phyloP scores from a whole-genome alignment of 2,329 filamentous ascomycete genomes.

The Colletotrichum orbiculare region DNA sequence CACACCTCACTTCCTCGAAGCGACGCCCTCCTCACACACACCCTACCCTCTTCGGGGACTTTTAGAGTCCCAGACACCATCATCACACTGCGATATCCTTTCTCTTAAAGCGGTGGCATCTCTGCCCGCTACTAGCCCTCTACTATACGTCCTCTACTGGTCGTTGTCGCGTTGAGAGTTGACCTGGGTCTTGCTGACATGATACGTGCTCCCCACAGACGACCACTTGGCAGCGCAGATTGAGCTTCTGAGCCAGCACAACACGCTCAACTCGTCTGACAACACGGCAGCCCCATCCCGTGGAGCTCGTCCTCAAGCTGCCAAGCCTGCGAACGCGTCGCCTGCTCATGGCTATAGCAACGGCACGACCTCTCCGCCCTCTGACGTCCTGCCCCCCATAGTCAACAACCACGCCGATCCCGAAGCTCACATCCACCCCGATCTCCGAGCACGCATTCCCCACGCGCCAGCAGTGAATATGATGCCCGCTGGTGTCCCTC shows the following conservation, averaged over 20 bases:
- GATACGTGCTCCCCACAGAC: constrained; percentile 34
- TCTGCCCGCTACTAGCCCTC: not conserved
- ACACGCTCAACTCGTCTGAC: constrained; percentile 45
- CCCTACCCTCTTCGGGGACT: constrained; percentile 14
- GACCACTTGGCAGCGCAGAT: constrained; percentile 55
- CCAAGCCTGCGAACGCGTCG: constrained; percentile 45
- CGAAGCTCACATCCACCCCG: constrained; percentile 61
- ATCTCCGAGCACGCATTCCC: constrained; percentile 51
- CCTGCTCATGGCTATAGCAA: constrained; percentile 59
- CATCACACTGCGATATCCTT: constrained; percentile 7
- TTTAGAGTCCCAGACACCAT: constrained; percentile 14
- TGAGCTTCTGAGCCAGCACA: constrained; percentile 55
- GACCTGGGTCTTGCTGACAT: constrained; percentile 32
- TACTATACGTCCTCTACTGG: not conserved
- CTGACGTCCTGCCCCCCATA: constrained; percentile 48
- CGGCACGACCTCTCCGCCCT: constrained; percentile 47
- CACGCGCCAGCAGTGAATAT: constrained; percentile 44
- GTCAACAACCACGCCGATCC: constrained; percentile 48
- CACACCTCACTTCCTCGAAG: constrained; percentile 3
- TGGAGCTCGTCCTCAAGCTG: constrained; percentile 42
- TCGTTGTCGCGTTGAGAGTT: constrained; percentile 8
- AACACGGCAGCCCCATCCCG: constrained; percentile 41
- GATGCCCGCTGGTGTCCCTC: constrained; percentile 44
- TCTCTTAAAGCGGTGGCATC: constrained; percentile 6
- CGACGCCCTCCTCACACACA: not conserved